phyloP scores from a whole-genome alignment of 106 monocot genomes.

The Dioscorea alata region DNA sequence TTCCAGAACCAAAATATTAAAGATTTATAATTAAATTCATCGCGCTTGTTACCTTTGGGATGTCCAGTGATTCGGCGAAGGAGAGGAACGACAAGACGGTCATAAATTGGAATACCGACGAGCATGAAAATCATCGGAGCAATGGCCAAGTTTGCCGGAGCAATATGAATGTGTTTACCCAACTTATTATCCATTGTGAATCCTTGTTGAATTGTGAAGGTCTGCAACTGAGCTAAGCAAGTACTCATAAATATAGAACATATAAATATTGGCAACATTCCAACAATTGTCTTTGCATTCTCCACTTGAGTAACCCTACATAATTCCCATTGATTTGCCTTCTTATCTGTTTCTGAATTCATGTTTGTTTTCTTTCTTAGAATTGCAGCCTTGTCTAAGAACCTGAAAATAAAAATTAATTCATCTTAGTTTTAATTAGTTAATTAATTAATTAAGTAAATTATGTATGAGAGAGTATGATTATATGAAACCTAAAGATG shows the following conservation, averaged over 20 bases:
- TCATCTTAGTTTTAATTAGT: too few relatives aligned
- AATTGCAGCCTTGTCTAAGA: constrained; percentile 52
- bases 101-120: constrained; percentile 49
- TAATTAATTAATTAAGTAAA: too few relatives aligned
- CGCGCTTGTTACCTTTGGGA: background rate
- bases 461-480: too few relatives aligned
- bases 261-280: constrained; percentile 72
- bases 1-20: too few relatives aligned
- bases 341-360: background rate
- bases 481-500: constrained; percentile 41
- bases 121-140: constrained; percentile 43
- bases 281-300: constrained; percentile 44
- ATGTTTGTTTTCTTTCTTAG: too few relatives aligned
- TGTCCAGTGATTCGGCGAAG: constrained; percentile 16
- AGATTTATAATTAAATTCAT: too few relatives aligned
- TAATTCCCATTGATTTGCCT: constrained; percentile 29
- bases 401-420: too few relatives aligned
- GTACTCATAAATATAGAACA: constrained; percentile 90
- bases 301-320: constrained; percentile 33
- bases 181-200: constrained; percentile 43
- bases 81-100: constrained; percentile 29
- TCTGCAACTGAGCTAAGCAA: constrained; percentile 74
- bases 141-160: constrained; percentile 64
- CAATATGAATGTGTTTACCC: constrained; percentile 18
- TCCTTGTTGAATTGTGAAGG: constrained; percentile 85